Conservation (phyloP, 805 yeast genomes). For the Nakazawaea ernobii region DNA sequence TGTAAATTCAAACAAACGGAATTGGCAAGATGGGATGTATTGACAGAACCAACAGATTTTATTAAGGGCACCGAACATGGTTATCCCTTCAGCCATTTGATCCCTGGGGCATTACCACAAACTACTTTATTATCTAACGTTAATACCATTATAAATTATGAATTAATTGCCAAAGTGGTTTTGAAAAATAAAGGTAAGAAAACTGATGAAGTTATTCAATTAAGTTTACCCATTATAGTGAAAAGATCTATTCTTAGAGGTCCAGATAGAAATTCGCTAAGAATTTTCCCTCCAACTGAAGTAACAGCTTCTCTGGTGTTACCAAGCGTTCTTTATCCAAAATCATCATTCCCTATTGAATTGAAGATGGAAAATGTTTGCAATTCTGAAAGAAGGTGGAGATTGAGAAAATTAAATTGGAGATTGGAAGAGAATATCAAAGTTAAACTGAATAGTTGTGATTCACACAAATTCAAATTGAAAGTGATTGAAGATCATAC, state of each 20-base stretch:
- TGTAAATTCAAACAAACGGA: conserved; percentile 54
- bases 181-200: conserved; percentile 21
- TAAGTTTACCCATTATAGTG: conserved; percentile 62
- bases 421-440: conserved; percentile 78
- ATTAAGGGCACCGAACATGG: conserved; percentile 63
- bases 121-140: conserved; percentile 58
- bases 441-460: conserved; percentile 54
- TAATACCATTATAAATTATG: conserved; percentile 58
- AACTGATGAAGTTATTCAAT: conserved; percentile 30
- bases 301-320: conserved; percentile 81
- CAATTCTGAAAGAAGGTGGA: conserved; percentile 67
- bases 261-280: conserved; percentile 76
- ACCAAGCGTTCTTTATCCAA: conserved; percentile 87
- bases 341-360: conserved; percentile 79
- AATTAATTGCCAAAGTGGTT: conserved; percentile 50
- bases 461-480: conserved; percentile 47
- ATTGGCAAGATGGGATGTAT: conserved; percentile 85
- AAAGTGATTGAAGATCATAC: conserved; percentile 36
- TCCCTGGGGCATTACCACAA: conserved; percentile 88
- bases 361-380: conserved; percentile 70
- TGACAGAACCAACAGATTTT: conserved; percentile 52
- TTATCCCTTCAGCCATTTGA: conserved; percentile 84
- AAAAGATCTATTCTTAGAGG: conserved; percentile 75
- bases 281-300: conserved; percentile 95
- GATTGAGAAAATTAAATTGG: conserved; percentile 88